Evolutionary conservation across 306 rosid species (phyloP), one percentile per base, ranked within the genome.

Genomic region (Nissolia schottii): DNA sequence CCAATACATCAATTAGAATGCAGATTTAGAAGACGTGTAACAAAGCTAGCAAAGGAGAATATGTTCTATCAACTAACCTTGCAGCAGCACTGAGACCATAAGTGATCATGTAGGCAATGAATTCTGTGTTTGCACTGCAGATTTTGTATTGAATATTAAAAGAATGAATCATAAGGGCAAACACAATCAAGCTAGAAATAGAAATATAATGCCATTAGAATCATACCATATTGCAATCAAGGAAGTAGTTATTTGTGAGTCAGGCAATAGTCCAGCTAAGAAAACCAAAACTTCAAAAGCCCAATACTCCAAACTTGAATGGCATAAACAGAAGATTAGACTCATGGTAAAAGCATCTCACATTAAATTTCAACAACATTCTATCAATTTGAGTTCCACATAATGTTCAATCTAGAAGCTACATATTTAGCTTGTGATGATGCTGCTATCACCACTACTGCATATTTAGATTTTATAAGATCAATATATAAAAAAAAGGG

Each of bases 1-100:
- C 48, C 48, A 81, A 7, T 57, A 24, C 12, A 16, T 25, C 12
- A 8, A 54, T 61, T 4, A 16, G 51, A 76, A 76, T 34, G 34
- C 2, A 14, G 48, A 53, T 53, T 48, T 23, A 22, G 16, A 31
- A 45, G 19, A 66, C 34, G 37, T 16, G 7, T 32, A 70, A 31
- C 13, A 62, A 22, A 57, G 29, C 8, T 35, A 38, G 22, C 27
- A 28, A 37, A 19, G 3, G 20, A 13, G 55, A 54, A 55, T 59
- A 16, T 66, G 40, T 62, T 61, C 9, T 34, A 40, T 55, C 2
- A 31, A 76, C 79, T 50, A 58, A 90, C 98, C 97, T 89, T 19
- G 94, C 92, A 65, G 93, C 90, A 1, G 97, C 93, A 77, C 94
- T 83, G 22, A 90, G 97, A 59, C 98, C 97, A 75, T 81, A 87